Evolutionary conservation across 495 filamentous ascomycete genomes (phyloP), one percentile per base, ranked within the genome.

Genomic region (Penicillium longicatenatum): DNA sequence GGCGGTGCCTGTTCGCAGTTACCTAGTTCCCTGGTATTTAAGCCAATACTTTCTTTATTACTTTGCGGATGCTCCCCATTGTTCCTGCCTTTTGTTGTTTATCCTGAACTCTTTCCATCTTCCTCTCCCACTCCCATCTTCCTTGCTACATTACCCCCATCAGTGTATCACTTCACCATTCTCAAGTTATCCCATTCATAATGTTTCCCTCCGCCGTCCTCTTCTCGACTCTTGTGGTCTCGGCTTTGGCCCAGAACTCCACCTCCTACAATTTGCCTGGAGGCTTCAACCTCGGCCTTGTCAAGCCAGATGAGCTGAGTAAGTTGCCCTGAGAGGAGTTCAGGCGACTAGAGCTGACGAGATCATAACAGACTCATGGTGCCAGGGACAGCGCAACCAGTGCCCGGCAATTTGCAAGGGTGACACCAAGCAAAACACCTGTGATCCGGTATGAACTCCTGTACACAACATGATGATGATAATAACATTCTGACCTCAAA

Each of bases 361-460:
- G 4, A 22, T 10, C 31, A 5, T 10, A 52, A 43, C 42, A 82
- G 79, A 57, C 57, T 56, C 69, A 44, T 82, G 77, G 77, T 82
- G 79, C 64, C 56, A 53, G 24, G 76, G 66, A 35, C 67, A 82
- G 68, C 70, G 67, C 24, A 78, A 77, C 64, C 66, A 68, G 21
- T 82, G 79, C 68, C 79, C 79, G 7, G 52, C 64, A 9, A 71
- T 82, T 50, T 82, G 79, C 66, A 66, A 72, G 51, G 71, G 75
- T 59, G 58, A 57, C 22, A 68, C 75, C 50, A 70, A 64, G 53
- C 48, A 55, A 56, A 82, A 82, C 66, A 55, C 56, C 14, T 82
- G 79, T 56, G 70, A 73, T 37, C 43, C 70, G 26, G 79, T 82
- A 78, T 50, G 33, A 35, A 49, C 37, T 11, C 55, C 47, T 55